A percentile compares a stretch with the other conserved stretches of the same genome.
Evolutionary conservation across 176 grass and related monocot species (phyloP).

Genomic region (Thalia dealbata): DNA sequence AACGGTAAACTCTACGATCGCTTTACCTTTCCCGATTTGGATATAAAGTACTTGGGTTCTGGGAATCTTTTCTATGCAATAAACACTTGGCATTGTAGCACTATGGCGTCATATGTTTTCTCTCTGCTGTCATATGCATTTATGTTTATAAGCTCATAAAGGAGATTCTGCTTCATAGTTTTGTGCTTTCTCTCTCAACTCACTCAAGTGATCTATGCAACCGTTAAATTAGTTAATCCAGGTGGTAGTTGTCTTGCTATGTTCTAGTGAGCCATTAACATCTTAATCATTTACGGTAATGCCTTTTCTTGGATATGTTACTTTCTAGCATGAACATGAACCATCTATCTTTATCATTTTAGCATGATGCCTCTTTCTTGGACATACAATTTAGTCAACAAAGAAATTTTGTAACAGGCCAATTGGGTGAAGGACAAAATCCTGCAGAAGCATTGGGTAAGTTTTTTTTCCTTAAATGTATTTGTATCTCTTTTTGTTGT

Average conservation of each 20-base stretch:
- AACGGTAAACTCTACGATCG: too few relatives aligned
- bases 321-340: neutral
- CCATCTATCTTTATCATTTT: neutral
- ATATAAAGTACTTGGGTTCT: too few relatives aligned
- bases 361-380: neutral
- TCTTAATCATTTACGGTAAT: neutral
- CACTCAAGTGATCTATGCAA: neutral
- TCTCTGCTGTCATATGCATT: neutral
- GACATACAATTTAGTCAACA: slow-evolving; percentile 16
- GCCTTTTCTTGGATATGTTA: neutral
- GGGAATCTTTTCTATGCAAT: too few relatives aligned
- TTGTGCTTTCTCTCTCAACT: neutral
- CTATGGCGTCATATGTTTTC: neutral
- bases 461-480: slow-evolving; percentile 24
- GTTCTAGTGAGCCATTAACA: neutral
- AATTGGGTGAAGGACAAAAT: slow-evolving; percentile 45
- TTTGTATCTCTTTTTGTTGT: slow-evolving; percentile 4
- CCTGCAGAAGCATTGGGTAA: slow-evolving; percentile 54
- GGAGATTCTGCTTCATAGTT: neutral
- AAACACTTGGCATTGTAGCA: neutral
- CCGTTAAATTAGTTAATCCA: neutral
- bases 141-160: neutral
- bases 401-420: slow-evolving; percentile 27
- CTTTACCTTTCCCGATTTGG: too few relatives aligned
- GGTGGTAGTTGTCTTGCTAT: neutral